Base-by-base conservation (phyloP, 164 flowering plant species). In the Magnolia sinica region DNA sequence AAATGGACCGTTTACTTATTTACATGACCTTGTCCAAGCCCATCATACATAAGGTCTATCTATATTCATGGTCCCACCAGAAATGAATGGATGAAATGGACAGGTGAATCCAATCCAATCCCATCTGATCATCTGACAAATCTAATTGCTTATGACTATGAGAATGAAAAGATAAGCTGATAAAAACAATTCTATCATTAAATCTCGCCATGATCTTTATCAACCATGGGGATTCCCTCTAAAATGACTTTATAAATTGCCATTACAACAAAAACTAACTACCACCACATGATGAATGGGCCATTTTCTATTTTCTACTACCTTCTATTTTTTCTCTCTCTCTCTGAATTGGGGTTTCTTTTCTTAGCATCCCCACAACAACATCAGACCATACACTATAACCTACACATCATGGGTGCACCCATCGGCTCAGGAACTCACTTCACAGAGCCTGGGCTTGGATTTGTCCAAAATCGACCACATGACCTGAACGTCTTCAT, bases 401-500 rank as follows among this genome's bases (percentile, higher is more conserved):
- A 45, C 51, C 19, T n/a, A 14, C 14, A 72, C 51, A 72, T 16
- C 74, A 55, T 16, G 51, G 45, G 50, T 29, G 27, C 16, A 49
- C 37, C 45, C 18, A 0, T 16, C 11, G 10, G 19, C 29, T 67
- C 72, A 58, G 10, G 68, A 67, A 58, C 31, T 73, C 70, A 73
- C 31, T 23, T 29, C 69, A 77, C 82, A 79, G 20, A 81, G 27
- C 50, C 82, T 59, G 50, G 87, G 73, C 75, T 83, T 84, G 76
- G 94, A 85, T 81, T 87, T 88, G 73, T 90, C 90, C 2, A 91
- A 85, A 73, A 92, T 92, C 0, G 94, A 92, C 95, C 95, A 91
- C 95, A 92, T 92, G 70, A 92, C 95, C 65, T 87, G 92, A 24
- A 93, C 93, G 82, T 93, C 97, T 71, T 93, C 95, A 66, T 91